Base-by-base conservation (phyloP, 306 rosid genomes). In the Abrus precatorius region DNA sequence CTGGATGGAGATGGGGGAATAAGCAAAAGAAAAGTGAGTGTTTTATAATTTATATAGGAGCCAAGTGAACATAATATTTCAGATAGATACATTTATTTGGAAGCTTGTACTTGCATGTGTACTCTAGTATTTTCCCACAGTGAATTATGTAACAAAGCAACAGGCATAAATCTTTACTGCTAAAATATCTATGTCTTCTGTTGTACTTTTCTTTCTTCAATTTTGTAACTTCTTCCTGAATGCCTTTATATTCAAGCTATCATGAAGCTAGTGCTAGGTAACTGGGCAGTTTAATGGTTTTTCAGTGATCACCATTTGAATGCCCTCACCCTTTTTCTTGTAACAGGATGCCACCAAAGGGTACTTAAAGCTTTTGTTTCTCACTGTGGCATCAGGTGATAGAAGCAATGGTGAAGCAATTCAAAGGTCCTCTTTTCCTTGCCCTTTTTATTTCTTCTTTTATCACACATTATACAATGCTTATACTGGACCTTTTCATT, bases 1-100 rank as follows among this genome's bases (percentile, higher is more conserved):
- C 81, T 96, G 84, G 99, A 96, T 89, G 87, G 78, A 72, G 92
- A 90, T 57, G 99, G 99, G 38, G 99, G 99, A 75, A 89, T 96
- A 77, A 96, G 98, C 90, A 93, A 91, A 81, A 86, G 98, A 87
- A 96, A 92, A 81, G 99, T 93, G 86, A 85, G 99, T 83, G 40
- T 57, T 63, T 29, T 47, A 56, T 69, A 70, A 33, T 63, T 29
- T 47, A 56, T 69, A 70, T 43, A 59, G 74, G 59, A 20, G 12
- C 33, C 63, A 27, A 44, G 53, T 5, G 43, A 83, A 53, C 28
- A 53, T 79, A 52, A 40, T 67, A 47, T 71, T 62, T 63, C 70
- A 76, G 55, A 30, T 54, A 54, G 75, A 62, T 80, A 11, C 74
- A 60, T 68, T 59, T 84, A 84, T 70, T 74, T 77, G 82, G 76